These are phyloP conservation scores for Fusarium sp. DNA, from an alignment of 2,329 filamentous ascomycete genomes.

Conservation along the genomic window DNA sequence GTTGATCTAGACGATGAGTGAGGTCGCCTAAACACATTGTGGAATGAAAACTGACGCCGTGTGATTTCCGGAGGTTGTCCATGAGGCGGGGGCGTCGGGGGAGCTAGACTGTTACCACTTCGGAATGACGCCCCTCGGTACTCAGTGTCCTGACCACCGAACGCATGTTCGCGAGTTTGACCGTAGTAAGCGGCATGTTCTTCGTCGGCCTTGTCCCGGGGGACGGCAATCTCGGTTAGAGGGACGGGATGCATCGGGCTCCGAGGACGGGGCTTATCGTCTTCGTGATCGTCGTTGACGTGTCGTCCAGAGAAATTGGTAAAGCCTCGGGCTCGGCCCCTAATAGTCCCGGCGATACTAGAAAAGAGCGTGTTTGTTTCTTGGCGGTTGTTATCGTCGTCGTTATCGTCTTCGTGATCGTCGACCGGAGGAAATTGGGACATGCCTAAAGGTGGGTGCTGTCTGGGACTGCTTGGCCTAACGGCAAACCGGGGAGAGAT, in stretches of 20 bases:
- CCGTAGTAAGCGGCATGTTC: conserved; percentile 57
- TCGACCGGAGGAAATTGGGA: conserved; percentile 77
- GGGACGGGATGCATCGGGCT: conserved; percentile 71
- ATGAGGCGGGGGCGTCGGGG: conserved; percentile 72
- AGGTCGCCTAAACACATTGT: conserved; percentile 75
- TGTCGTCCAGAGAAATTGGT: conserved; percentile 49
- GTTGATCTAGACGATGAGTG: conserved; percentile 49
- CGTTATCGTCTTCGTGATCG: conserved; percentile 66
- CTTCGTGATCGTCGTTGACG: conserved; percentile 52
- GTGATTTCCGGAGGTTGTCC: conserved; percentile 70
- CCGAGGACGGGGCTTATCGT: conserved; percentile 58
- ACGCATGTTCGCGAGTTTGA: conserved; percentile 58
- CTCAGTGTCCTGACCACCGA: conserved; percentile 57
- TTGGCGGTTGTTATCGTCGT: conserved; percentile 57
- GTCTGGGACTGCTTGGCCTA: conserved; percentile 40
- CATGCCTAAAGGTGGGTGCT: conserved; percentile 75
- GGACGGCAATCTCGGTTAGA: conserved; percentile 69
- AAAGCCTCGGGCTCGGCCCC: conserved; percentile 49
- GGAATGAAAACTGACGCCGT: conserved; percentile 89
- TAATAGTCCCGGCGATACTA: conserved; percentile 67
- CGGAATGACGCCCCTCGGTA: conserved; percentile 61
- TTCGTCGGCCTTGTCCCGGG: conserved; percentile 57
- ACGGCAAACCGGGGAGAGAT: conserved; percentile 41
- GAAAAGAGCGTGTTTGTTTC: conserved; percentile 62
- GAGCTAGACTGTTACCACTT: conserved; percentile 58